These are phyloP conservation scores for Pharnaceum exiguum DNA, from an alignment of 148 eudicot species.

Conservation along the genomic window DNA sequence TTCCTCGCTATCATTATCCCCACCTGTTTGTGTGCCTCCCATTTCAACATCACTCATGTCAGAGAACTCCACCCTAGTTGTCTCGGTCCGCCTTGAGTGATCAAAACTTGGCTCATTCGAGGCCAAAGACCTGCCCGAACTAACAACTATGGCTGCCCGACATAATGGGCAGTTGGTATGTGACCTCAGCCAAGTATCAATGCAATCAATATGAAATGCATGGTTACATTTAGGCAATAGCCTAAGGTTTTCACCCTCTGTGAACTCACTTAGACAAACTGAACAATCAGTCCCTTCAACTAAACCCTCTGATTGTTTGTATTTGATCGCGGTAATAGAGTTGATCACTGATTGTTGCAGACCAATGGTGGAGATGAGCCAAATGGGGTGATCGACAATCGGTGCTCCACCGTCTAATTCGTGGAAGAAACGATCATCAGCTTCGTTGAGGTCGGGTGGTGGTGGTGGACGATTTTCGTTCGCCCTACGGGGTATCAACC, in stretches of 20 bases:
- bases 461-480: neutral
- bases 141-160: constrained; percentile 39
- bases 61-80: constrained; percentile 14
- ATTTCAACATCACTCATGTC: constrained; percentile 20
- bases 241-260: constrained; percentile 45
- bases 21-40: constrained; percentile 4
- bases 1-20: neutral
- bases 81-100: constrained; percentile 11
- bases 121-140: constrained; percentile 11
- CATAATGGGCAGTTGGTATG: constrained; percentile 66
- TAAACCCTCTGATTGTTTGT: constrained; percentile 32
- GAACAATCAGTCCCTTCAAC: constrained; percentile 51
- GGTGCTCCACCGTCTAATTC: constrained; percentile 16
- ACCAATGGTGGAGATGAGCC: constrained; percentile 58
- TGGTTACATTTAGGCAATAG: constrained; percentile 63
- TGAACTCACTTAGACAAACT: constrained; percentile 55
- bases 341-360: constrained; percentile 44
- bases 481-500: neutral
- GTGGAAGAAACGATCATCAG: neutral
- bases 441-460: neutral
- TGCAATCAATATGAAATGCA: constrained; percentile 66
- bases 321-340: constrained; percentile 37
- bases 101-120: constrained; percentile 16
- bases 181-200: constrained; percentile 65
- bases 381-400: constrained; percentile 47